Conservation (phyloP, 2,329 filamentous ascomycete species). For the Leptographium flavum region DNA sequence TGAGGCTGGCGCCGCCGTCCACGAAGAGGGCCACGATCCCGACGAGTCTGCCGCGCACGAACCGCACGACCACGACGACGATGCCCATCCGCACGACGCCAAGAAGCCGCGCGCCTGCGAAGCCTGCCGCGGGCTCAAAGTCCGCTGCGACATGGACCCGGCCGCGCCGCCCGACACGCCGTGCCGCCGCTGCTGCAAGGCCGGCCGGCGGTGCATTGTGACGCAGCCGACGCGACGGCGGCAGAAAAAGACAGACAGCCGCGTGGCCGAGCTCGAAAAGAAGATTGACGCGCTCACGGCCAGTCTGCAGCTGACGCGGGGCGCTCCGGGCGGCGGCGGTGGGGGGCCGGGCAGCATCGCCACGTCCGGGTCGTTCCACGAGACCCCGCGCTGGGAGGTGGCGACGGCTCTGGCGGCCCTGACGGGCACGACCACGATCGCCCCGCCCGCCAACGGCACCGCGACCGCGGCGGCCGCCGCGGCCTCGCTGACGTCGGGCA, state of each 20-base stretch:
- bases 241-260: constrained; percentile 82
- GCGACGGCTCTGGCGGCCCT: not conserved
- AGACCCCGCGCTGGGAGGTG: not conserved
- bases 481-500: not conserved
- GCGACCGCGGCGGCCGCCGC: too few species aligned
- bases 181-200: constrained; percentile 67
- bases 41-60: not conserved
- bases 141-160: constrained; percentile 69
- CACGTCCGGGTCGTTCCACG: not conserved
- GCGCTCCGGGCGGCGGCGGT: not conserved
- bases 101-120: constrained; percentile 63
- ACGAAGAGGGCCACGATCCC: not conserved
- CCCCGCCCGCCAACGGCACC: too few species aligned
- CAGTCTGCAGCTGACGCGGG: constrained; percentile 47
- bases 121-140: constrained; percentile 61
- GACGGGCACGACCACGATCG: too few species aligned
- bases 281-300: constrained; percentile 84
- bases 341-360: not conserved
- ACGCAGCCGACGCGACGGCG: constrained; percentile 64
- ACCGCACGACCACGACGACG: not conserved
- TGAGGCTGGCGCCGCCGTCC: constrained; percentile 12
- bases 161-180: constrained; percentile 41
- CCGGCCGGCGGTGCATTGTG: constrained; percentile 61
- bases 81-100: constrained; percentile 24
- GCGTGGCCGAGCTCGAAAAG: constrained; percentile 80